Percentiles rank a stretch among this genome's conserved stretches.
Conservation (phyloP, 2,329 filamentous ascomycete genomes). For the Pseudogymnoascus sp. region DNA sequence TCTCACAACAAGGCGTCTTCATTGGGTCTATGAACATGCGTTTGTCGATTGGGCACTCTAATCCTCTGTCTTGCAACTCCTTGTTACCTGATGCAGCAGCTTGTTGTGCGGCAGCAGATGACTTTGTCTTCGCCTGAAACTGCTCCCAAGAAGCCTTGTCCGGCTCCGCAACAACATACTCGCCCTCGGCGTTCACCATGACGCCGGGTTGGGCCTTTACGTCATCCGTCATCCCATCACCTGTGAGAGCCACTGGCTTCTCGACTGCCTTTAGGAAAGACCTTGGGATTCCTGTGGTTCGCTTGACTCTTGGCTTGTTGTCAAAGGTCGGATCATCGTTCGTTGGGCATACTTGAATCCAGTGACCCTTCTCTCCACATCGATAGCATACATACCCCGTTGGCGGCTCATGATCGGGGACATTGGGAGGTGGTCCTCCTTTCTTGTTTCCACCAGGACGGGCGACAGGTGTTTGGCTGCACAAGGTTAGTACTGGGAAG, state of each 20-base stretch:
- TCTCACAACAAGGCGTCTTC: conserved; percentile 97
- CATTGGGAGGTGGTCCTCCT: conserved; percentile 48
- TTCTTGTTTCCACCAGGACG: conserved; percentile 56
- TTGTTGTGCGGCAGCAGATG: conserved; percentile 74
- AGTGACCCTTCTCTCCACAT: conserved; percentile 96
- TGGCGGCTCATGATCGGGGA: conserved; percentile 88
- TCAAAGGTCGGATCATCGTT: conserved; percentile 97
- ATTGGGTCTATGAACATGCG: conserved; percentile 97
- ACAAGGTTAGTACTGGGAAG: conserved; percentile 29
- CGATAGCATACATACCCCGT: conserved; percentile 94
- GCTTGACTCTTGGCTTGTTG: conserved; percentile 85
- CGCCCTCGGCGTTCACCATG: conserved; percentile 96
- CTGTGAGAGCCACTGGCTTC: conserved; percentile 69
- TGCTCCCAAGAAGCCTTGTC: conserved; percentile 96
- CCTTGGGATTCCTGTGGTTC: conserved; percentile 91
- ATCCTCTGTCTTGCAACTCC: conserved; percentile 76
- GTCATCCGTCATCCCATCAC: conserved; percentile 72
- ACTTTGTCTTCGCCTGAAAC: conserved; percentile 90
- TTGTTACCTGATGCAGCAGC: conserved; percentile 71
- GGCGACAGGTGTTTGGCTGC: conserved; percentile 55
- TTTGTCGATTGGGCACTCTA: conserved; percentile 95
- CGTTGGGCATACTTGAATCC: conserved; percentile 97
- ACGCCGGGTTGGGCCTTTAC: conserved; percentile 76
- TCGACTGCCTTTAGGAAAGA: conserved; percentile 95
- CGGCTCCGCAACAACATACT: conserved; percentile 93